phyloP scores from a whole-genome alignment of 2,329 filamentous ascomycete genomes.

The Tolypocladium endophyticum region DNA sequence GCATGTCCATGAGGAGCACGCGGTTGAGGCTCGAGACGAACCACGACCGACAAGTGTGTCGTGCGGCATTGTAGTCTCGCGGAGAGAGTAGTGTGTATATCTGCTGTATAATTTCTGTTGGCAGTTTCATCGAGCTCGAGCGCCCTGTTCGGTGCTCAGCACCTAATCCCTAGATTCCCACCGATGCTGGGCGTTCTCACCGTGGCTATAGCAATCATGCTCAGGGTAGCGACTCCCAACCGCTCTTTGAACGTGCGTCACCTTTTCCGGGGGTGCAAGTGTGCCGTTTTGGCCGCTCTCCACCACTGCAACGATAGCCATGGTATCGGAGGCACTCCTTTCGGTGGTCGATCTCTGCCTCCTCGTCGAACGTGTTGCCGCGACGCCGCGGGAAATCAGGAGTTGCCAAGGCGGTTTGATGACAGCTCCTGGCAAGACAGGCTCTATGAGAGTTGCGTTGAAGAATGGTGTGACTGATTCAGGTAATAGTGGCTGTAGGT shows the following conservation, averaged over 20 bases:
- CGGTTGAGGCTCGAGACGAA: conserved; percentile 45
- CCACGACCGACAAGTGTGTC: conserved; percentile 50
- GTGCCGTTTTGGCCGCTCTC: conserved; percentile 6
- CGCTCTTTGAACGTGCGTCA: conserved; percentile 5
- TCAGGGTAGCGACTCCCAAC: not conserved
- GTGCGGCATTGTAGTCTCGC: conserved; percentile 45
- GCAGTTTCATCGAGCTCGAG: conserved; percentile 16
- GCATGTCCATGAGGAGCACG: conserved; percentile 38
- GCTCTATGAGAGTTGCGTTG: not conserved
- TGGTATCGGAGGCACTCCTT: conserved; percentile 1
- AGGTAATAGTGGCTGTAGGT: not conserved
- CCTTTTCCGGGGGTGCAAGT: conserved; percentile 4
- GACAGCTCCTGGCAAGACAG: conserved; percentile 2
- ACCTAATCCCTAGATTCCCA: not conserved
- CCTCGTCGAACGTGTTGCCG: conserved; percentile 7
- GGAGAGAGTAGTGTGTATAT: conserved; percentile 23
- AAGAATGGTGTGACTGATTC: not conserved
- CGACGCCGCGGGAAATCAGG: conserved; percentile 15
- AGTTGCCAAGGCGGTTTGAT: conserved; percentile 17
- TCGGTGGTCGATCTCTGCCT: conserved; percentile 1
- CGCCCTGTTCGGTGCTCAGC: conserved; percentile 2
- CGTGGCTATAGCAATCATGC: not conserved
- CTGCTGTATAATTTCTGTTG: conserved; percentile 25
- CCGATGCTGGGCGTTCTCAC: not conserved
- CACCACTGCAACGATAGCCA: conserved; percentile 9